phyloP scores from a whole-genome alignment of 352 stramenopile genomes.

The Pythium dissimile region DNA sequence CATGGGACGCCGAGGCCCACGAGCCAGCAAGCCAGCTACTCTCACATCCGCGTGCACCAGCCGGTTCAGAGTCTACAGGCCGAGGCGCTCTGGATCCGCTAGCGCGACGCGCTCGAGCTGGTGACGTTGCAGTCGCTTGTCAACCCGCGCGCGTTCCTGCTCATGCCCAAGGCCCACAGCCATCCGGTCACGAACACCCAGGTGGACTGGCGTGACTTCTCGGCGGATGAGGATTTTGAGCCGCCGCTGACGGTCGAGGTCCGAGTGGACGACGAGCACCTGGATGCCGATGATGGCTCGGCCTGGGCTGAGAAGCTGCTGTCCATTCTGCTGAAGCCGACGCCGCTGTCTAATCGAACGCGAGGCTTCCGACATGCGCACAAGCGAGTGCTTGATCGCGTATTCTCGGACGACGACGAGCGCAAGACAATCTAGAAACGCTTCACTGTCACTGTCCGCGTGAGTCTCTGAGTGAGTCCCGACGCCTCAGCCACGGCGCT shows the following conservation, averaged over 20 bases:
- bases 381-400: neutral
- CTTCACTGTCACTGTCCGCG: neutral
- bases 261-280: neutral
- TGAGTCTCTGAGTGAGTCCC: neutral
- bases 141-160: slow-evolving; percentile 3
- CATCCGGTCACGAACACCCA: neutral
- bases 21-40: neutral
- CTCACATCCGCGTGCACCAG: neutral
- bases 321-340: neutral
- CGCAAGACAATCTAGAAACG: neutral
- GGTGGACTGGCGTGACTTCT: slow-evolving; percentile 3
- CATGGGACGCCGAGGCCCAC: neutral
- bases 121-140: neutral
- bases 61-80: neutral
- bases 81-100: neutral
- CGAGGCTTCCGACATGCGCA: neutral
- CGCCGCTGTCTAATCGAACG: neutral
- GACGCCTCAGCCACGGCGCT: neutral
- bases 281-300: neutral
- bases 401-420: neutral
- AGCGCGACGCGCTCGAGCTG: slow-evolving; percentile 11
- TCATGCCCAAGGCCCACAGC: neutral
- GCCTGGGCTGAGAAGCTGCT: neutral
- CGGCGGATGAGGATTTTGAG: neutral
- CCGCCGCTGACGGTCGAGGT: neutral